phyloP scores from a whole-genome alignment of 2,329 filamentous ascomycete genomes.

The Dendrostoma leiphaemia region DNA sequence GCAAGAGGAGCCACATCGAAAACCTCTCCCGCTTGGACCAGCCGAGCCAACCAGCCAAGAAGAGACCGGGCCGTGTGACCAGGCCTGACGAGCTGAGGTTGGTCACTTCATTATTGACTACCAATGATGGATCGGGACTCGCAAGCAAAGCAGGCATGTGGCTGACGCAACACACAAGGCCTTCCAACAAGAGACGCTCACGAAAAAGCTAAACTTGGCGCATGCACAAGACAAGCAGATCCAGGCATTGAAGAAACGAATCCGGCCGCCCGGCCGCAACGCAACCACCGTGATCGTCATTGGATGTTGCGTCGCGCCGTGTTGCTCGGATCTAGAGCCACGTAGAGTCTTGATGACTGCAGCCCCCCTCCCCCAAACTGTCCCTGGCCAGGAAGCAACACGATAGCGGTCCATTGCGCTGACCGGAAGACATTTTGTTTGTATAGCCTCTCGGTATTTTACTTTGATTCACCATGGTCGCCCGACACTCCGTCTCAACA shows the following conservation, averaged over 20 bases:
- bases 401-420: constrained; percentile 1
- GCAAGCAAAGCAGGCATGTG: constrained; percentile 13
- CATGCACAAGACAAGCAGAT: constrained; percentile 5
- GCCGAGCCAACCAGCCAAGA: constrained; percentile 12
- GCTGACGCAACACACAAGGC: constrained; percentile 5
- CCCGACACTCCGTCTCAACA: background rate
- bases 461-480: background rate
- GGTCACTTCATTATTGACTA: background rate
- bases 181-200: background rate
- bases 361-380: constrained; percentile 10
- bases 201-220: constrained; percentile 1
- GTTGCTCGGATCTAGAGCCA: constrained; percentile 7
- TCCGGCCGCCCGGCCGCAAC: constrained; percentile 12
- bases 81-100: constrained; percentile 14
- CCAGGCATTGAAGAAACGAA: constrained; percentile 8
- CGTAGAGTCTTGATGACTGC: constrained; percentile 9
- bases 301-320: constrained; percentile 9
- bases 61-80: constrained; percentile 3
- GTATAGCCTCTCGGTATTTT: no score
- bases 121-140: constrained; percentile 12
- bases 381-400: background rate
- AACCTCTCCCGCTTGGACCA: constrained; percentile 8
- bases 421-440: background rate
- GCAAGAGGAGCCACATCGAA: constrained; percentile 1
- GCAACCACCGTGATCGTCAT: constrained; percentile 13